Conservation (phyloP, 768 basidiomycete genomes). For the Tricholoma sp. region DNA sequence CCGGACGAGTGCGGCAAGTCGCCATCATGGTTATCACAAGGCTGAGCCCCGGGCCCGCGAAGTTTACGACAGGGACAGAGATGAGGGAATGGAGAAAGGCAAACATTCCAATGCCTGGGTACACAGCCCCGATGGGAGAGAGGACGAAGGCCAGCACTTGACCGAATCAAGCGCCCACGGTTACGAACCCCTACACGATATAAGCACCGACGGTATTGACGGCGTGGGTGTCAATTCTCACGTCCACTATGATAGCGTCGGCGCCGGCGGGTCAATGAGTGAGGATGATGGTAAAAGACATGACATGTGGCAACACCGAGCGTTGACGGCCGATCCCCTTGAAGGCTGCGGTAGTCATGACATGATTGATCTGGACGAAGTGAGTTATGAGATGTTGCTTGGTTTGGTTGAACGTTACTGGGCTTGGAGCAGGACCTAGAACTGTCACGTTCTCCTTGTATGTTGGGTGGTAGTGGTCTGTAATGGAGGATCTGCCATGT, state of each 20-base stretch:
- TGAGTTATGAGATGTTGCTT: conserved; percentile 33
- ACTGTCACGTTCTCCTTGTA: background rate
- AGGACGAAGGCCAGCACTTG: background rate
- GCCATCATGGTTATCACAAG: background rate
- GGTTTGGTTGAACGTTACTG: conserved; percentile 33
- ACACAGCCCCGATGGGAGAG: background rate
- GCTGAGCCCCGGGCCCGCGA: background rate
- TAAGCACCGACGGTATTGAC: conserved; percentile 2
- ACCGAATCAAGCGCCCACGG: background rate
- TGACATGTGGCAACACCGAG: background rate
- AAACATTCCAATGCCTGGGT: background rate
- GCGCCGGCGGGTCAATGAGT: conserved; percentile 10
- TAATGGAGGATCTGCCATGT: background rate
- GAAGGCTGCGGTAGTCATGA: conserved; percentile 8
- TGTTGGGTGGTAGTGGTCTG: background rate
- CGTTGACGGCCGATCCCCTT: background rate
- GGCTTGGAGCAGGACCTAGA: conserved; percentile 18
- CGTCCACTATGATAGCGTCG: conserved; percentile 3
- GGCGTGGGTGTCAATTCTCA: conserved; percentile 3
- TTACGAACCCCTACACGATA: background rate
- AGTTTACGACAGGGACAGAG: background rate
- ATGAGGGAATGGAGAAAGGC: background rate
- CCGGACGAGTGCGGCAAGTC: conserved; percentile 5
- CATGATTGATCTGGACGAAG: conserved; percentile 28
- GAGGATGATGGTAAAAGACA: conserved; percentile 6